Base-by-base conservation (phyloP, 306 rosid species). In the Fragaria nilgerrensis region DNA sequence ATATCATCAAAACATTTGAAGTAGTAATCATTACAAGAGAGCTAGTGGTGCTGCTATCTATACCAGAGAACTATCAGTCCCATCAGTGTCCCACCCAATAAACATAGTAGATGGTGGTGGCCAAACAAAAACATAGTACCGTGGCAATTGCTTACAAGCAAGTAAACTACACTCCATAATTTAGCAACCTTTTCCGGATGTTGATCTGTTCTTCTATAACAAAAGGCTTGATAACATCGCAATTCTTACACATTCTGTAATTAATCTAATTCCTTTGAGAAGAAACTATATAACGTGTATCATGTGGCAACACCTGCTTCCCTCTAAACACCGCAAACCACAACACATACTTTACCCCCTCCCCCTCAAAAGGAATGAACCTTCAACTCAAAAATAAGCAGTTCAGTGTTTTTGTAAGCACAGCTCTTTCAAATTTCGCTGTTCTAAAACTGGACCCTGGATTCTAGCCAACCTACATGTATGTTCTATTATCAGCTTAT, bases 391-490 rank as follows among this genome's bases (percentile, higher is more conserved):
- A 25, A 39, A 15, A 45, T 59, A 63, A 52, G 49, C 50, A 73
- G 76, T 80, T 78, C 85, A 83, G 76, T 77, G 76, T 81, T 67
- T 82, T 67, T 50, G 53, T 48, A 72, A 77, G 76, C 99, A 95
- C 68, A 87, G 66, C 37, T 83, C 81, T 86, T 72, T 83, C 77
- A 92, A 82, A 83, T 75, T 79, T 72, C 11, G 74, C 66, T 86
- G 82, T 43, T 70, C 87, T 75, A 75, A 91, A 78, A 73, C 59
- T 83, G 84, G 80, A 79, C 93, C 89, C 15, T 75, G 80, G 72
- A 85, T 73, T 82, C 75, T 86, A 19, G 96, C 87, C 84, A 96
- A 82, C 83, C 90, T 84, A 90, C 99, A 96, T 19, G 99, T 87
- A 29, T 90, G 97, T 52, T 82, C 74, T 62, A 82, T 17, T 22